phyloP scores from a whole-genome alignment of 306 rosid species.

The Parietaria judaica region DNA sequence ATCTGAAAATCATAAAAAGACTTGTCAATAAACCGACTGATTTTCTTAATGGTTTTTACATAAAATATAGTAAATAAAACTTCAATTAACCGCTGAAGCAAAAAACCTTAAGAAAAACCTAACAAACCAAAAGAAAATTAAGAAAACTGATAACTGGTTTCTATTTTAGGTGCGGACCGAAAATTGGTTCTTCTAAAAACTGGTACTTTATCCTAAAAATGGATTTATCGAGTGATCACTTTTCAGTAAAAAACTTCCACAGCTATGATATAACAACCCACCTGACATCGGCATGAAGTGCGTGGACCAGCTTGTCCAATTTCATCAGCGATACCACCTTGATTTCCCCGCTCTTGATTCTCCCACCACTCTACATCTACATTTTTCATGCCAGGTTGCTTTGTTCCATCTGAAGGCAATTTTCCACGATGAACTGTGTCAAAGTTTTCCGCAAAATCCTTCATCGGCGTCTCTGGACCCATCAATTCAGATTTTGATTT shows the following conservation, averaged over 20 bases:
- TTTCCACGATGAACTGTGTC: conserved; percentile 41
- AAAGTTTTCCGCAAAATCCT: conserved; percentile 78
- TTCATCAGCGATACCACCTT: conserved; percentile 67
- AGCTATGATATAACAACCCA: conserved; percentile 13
- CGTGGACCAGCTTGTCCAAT: conserved; percentile 90
- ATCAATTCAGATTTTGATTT: conserved; percentile 46
- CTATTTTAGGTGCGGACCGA: too few relatives aligned
- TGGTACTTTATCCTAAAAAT: too few relatives aligned
- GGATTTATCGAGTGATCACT: too few relatives aligned
- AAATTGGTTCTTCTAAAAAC: too few relatives aligned
- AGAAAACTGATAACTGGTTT: too few relatives aligned
- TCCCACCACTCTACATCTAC: conserved; percentile 87
- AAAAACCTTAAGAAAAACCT: too few relatives aligned
- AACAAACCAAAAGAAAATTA: too few relatives aligned
- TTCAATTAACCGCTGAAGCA: too few relatives aligned
- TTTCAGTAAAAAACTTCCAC: too few relatives aligned
- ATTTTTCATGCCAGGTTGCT: conserved; percentile 27
- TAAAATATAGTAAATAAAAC: too few relatives aligned
- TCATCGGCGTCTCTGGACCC: conserved; percentile 69
- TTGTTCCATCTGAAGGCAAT: conserved; percentile 28
- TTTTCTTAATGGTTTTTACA: too few relatives aligned
- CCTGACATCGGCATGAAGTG: conserved; percentile 93
- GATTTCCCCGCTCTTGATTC: conserved; percentile 71
- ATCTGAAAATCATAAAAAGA: conserved; percentile 41
- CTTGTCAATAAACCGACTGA: too few relatives aligned